phyloP scores from a whole-genome alignment of 306 rosid species.

The Malus domestica region DNA sequence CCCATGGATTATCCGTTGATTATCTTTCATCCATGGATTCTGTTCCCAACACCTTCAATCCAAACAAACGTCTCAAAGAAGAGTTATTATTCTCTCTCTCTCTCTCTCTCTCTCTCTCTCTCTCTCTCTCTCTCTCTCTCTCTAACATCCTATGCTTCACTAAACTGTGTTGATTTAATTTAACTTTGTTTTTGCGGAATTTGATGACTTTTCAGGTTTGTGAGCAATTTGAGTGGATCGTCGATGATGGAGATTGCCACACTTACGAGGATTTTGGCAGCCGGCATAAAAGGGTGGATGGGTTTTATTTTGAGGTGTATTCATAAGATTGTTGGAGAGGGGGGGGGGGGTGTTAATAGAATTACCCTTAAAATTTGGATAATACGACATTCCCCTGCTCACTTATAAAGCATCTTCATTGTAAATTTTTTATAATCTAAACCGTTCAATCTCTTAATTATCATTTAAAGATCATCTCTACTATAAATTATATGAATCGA shows the following conservation, averaged over 20 bases:
- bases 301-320: too few species aligned
- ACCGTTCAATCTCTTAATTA: too few species aligned
- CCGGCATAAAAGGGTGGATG: too few species aligned
- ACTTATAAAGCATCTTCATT: too few species aligned
- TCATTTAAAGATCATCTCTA: too few species aligned
- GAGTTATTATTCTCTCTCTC: constrained; percentile 32
- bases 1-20: neutral
- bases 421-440: too few species aligned
- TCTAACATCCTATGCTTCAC: neutral
- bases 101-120: constrained; percentile 1
- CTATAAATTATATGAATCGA: too few species aligned
- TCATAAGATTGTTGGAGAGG: too few species aligned
- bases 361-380: too few species aligned
- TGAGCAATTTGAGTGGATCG: constrained; percentile 56
- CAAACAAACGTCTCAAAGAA: constrained; percentile 76
- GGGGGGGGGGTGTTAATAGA: too few species aligned
- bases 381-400: too few species aligned
- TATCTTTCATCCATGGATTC: constrained; percentile 45
- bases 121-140: constrained; percentile 1
- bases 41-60: constrained; percentile 34
- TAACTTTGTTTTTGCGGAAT: neutral
- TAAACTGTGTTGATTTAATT: neutral
- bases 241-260: constrained; percentile 57
- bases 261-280: neutral
- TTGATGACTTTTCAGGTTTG: constrained; percentile 31